Evolutionary conservation across 768 basidiomycete species (phyloP), one percentile per base, ranked within the genome.

Genomic region (Lactarius tabidus): DNA sequence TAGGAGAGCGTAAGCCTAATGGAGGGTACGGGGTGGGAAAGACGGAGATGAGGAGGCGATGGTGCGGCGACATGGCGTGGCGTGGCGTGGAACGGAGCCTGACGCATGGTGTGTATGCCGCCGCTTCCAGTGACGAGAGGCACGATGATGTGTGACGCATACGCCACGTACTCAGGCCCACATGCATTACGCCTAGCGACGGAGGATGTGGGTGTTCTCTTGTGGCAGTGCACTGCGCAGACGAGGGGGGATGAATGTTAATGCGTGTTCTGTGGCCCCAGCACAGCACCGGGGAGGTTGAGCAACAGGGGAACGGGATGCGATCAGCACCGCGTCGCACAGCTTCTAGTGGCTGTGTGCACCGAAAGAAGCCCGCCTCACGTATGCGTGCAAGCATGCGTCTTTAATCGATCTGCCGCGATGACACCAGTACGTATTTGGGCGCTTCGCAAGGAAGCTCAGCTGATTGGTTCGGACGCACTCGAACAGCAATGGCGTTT

Each of bases 1-100:
- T 60, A 57, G 64, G 64, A 60, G 36, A 35, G 55, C 45, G 33
- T 18, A 38, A 57, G 45, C 64, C 64, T 51, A 65, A 65, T 65
- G 64, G 64, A 60, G 64, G 23, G 64, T 36, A 65, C 59, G 64
- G 64, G 45, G 17, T 15, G 53, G 28, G 28, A 36, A 60, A 45
- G 55, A 61, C 64, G 64, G 64, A 65, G 64, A 65, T 65, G 64
- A 65, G 64, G 59, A 12, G 64, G 64, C 20, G 59, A 65, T 65
- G 64, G 64, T 20, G 64, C 64, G 64, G 64, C 54, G 58, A 63
- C 59, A 63, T 6, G 35, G 35, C 58, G 35, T 59, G 33, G 53
- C 28, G 58, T 53, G 58, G 63, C 53, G 51, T 64, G 64, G 55
- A 52, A 65, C 28, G 64, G 64, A 65, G 59, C 64, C 64, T 52